phyloP scores from a whole-genome alignment of 2,329 filamentous ascomycete genomes.

The Dothidotthia symphoricarpi region DNA sequence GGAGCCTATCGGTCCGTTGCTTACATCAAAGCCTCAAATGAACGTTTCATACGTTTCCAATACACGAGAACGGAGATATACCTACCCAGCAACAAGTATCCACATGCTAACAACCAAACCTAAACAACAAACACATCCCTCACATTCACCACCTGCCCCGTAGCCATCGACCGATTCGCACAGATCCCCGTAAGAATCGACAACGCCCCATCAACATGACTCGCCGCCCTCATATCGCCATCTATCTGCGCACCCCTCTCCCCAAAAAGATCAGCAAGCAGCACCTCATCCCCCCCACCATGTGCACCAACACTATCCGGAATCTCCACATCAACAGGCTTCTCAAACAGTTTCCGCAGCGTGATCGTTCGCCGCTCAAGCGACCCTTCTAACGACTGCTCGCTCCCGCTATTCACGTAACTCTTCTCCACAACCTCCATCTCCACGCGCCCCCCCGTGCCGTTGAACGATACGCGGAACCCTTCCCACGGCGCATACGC shows the following conservation, averaged over 20 bases:
- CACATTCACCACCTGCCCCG: conserved; percentile 57
- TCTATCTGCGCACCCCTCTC: conserved; percentile 49
- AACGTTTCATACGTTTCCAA: too few species aligned
- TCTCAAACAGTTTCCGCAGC: conserved; percentile 56
- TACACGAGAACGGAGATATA: too few species aligned
- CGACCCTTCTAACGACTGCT: conserved; percentile 56
- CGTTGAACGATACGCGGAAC: conserved; percentile 59
- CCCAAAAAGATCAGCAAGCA: conserved; percentile 60
- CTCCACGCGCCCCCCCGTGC: conserved; percentile 59
- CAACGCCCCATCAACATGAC: conserved; percentile 58
- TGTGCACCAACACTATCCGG: conserved; percentile 56
- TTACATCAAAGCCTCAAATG: too few species aligned
- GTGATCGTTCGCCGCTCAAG: conserved; percentile 52
- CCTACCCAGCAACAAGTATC: too few species aligned
- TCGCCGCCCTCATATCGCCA: conserved; percentile 55
- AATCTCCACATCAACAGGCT: conserved; percentile 57
- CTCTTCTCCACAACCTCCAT: conserved; percentile 62
- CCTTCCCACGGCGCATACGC: conserved; percentile 65
- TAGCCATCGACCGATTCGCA: conserved; percentile 58
- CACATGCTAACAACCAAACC: too few species aligned
- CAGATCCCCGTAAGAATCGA: conserved; percentile 62
- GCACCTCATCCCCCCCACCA: conserved; percentile 58
- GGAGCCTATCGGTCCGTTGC: too few species aligned
- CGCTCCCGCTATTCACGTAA: conserved; percentile 59
- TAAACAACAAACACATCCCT: conserved; percentile 51